A percentile compares a stretch with the other conserved stretches of the same genome.
phyloP scores from a whole-genome alignment of 129 eudicot species.

The Lonicera japonica region DNA sequence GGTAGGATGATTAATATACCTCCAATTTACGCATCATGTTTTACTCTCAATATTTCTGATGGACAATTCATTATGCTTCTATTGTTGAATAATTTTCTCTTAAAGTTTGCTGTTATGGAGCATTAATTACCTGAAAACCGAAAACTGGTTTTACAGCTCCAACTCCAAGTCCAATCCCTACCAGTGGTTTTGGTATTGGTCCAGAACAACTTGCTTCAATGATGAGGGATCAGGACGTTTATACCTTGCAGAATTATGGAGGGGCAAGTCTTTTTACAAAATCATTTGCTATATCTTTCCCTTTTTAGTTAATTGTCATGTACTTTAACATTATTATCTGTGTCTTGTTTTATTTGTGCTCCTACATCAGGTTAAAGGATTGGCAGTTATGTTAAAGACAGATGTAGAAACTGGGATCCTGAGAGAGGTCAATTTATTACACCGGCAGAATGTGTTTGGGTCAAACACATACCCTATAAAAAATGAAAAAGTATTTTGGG shows the following conservation, averaged over 20 bases:
- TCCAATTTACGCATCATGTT: no score
- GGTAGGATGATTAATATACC: no score
- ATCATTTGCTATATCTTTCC: no score
- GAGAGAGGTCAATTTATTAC: conserved; percentile 25
- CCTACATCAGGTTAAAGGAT: conserved; percentile 13
- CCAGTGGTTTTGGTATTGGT: conserved; percentile 29
- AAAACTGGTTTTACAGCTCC: conserved; percentile 11
- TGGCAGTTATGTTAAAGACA: conserved; percentile 29
- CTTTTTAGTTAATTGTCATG: no score
- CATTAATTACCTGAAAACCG: conserved; percentile 11
- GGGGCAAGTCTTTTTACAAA: conserved; percentile 13
- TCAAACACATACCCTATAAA: conserved; percentile 48
- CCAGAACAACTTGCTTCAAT: conserved; percentile 32
- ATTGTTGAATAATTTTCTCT: no score
- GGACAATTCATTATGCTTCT: no score
- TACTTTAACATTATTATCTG: no score
- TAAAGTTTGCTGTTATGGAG: no score
- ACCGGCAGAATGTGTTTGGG: conserved; percentile 32
- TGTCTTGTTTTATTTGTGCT: no score
- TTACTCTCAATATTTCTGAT: no score
- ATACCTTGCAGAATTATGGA: conserved; percentile 28
- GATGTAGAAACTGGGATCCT: conserved; percentile 28
- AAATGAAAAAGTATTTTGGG: conserved; percentile 28
- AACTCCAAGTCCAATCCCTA: conserved; percentile 9
- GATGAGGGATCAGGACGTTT: conserved; percentile 29